phyloP scores from a whole-genome alignment of 2,329 filamentous ascomycete species.

The Fusarium falciforme region DNA sequence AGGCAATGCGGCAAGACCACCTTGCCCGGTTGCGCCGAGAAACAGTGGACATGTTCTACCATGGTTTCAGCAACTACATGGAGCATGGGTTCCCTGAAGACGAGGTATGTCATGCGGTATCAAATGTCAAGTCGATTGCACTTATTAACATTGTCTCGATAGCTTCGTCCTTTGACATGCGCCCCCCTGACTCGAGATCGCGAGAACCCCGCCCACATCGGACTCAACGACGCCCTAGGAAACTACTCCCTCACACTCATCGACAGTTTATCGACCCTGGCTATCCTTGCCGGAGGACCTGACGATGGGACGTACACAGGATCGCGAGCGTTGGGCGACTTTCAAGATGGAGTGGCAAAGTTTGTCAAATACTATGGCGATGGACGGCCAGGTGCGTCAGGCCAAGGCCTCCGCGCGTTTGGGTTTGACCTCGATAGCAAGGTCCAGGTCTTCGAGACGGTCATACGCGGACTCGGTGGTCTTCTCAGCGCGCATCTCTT shows the following conservation, averaged over 20 bases:
- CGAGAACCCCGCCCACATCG: constrained; percentile 81
- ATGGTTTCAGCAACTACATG: constrained; percentile 97
- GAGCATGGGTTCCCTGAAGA: constrained; percentile 94
- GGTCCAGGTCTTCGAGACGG: constrained; percentile 98
- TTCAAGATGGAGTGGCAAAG: constrained; percentile 81
- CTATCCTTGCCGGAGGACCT: constrained; percentile 85
- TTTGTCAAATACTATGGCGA: constrained; percentile 90
- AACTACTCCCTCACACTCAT: constrained; percentile 98
- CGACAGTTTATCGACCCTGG: constrained; percentile 93
- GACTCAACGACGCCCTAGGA: constrained; percentile 93
- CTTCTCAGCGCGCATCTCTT: constrained; percentile 94
- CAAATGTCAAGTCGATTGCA: background rate
- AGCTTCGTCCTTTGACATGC: constrained; percentile 89
- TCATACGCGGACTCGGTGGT: constrained; percentile 92
- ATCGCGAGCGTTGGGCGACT: constrained; percentile 71
- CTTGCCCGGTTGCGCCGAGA: constrained; percentile 68
- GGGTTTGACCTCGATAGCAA: constrained; percentile 98
- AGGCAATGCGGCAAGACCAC: constrained; percentile 66
- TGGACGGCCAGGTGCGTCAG: constrained; percentile 75
- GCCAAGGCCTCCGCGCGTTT: constrained; percentile 76
- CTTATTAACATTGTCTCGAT: constrained; percentile 35
- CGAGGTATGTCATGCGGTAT: constrained; percentile 64
- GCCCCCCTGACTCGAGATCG: constrained; percentile 85
- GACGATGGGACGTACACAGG: constrained; percentile 52
- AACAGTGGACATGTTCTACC: constrained; percentile 88